Evolutionary conservation across 306 rosid genomes (phyloP).

Genomic region (Acmispon strigosus): DNA sequence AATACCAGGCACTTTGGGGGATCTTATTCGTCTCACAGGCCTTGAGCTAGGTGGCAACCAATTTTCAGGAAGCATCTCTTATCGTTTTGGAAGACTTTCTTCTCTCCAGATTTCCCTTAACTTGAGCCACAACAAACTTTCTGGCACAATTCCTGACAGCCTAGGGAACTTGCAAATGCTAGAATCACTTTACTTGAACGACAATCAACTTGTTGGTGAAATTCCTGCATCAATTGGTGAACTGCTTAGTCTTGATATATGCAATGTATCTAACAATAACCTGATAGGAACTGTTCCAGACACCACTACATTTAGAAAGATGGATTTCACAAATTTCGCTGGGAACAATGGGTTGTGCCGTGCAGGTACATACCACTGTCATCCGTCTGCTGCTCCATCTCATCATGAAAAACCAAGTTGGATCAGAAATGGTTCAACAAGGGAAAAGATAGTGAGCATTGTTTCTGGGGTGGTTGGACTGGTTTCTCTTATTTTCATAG

Average conservation of each 20-base stretch:
- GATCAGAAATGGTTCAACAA: slow-evolving; percentile 38
- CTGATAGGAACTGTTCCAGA: slow-evolving; percentile 67
- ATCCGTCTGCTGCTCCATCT: slow-evolving; percentile 29
- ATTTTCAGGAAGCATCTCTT: slow-evolving; percentile 54
- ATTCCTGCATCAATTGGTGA: slow-evolving; percentile 70
- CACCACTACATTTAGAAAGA: slow-evolving; percentile 59
- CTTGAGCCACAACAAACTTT: slow-evolving; percentile 60
- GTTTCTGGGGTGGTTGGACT: slow-evolving; percentile 44
- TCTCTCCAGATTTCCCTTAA: slow-evolving; percentile 65
- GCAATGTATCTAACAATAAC: slow-evolving; percentile 77
- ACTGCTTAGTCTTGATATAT: slow-evolving; percentile 50
- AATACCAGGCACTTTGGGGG: slow-evolving; percentile 53
- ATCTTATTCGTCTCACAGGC: slow-evolving; percentile 52
- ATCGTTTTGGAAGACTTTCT: slow-evolving; percentile 46
- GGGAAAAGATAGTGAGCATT: slow-evolving; percentile 51
- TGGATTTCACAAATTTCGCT: slow-evolving; percentile 63
- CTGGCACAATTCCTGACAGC: slow-evolving; percentile 59
- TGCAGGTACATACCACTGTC: slow-evolving; percentile 39
- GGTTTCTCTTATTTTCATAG: slow-evolving; percentile 49
- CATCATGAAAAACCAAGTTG: slow-evolving; percentile 36
- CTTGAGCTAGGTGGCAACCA: slow-evolving; percentile 69
- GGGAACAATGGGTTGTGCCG: slow-evolving; percentile 76
- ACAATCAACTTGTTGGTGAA: slow-evolving; percentile 64
- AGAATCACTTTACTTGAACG: slow-evolving; percentile 61
- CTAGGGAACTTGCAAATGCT: slow-evolving; percentile 70